phyloP scores from a whole-genome alignment of 2,329 filamentous ascomycete species.

The Alternaria burnsii region DNA sequence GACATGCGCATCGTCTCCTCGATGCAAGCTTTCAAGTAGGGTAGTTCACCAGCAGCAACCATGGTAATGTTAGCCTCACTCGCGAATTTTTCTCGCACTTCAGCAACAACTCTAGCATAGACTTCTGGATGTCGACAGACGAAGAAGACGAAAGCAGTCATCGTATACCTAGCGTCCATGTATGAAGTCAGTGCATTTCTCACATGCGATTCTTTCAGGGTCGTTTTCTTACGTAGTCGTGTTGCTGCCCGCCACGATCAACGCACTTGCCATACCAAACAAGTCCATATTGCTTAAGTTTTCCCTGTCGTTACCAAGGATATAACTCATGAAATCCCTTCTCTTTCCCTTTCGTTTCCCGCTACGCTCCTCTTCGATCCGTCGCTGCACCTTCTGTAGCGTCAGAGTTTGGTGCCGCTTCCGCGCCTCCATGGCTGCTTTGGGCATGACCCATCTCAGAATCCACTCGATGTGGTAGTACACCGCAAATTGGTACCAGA shows the following conservation, averaged over 20 bases:
- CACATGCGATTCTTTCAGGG: too few species aligned
- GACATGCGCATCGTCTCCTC: constrained; percentile 7
- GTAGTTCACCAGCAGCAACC: constrained; percentile 7
- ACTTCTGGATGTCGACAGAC: constrained; percentile 1
- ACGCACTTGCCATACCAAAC: constrained; percentile 8
- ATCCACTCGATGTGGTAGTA: constrained; percentile 11
- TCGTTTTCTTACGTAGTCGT: neutral
- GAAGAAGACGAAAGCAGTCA: constrained; percentile 9
- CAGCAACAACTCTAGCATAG: neutral
- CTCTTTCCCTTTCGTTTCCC: constrained; percentile 1
- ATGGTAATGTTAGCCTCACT: constrained; percentile 8
- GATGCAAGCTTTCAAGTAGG: constrained; percentile 8
- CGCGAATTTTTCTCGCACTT: constrained; percentile 6
- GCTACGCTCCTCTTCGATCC: constrained; percentile 1
- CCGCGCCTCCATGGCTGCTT: constrained; percentile 10
- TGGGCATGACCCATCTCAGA: neutral
- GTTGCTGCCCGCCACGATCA: constrained; percentile 10
- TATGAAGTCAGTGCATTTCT: too few species aligned
- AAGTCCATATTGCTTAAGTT: constrained; percentile 5
- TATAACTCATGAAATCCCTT: constrained; percentile 5
- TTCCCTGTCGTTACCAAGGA: constrained; percentile 7
- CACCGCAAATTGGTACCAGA: constrained; percentile 6
- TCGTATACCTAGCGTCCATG: neutral
- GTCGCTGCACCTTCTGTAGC: constrained; percentile 5
- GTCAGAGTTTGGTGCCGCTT: constrained; percentile 7